Base-by-base conservation (phyloP, 305 asterid genomes). In the Fraxinus angustifolia region DNA sequence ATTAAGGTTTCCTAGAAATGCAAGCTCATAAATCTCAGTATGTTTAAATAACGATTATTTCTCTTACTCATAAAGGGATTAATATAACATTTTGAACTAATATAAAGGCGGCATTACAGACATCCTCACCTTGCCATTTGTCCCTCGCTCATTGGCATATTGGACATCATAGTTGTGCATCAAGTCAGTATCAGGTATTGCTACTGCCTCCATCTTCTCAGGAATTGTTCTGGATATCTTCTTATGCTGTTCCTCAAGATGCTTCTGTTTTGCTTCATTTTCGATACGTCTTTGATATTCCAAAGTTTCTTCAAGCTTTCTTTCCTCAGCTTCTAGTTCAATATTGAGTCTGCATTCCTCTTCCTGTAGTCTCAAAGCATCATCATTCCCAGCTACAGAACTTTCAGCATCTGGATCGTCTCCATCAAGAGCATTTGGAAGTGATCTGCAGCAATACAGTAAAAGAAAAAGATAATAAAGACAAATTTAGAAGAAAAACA, bases 281-380 rank as follows among this genome's bases (percentile, higher is more conserved):
- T 96, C 99, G 77, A 96, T 90, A 48, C 90, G 92, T 78, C 99
- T 92, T 90, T 96, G 99, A 87, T 91, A 93, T 81, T 94, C 98
- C 91, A 96, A 83, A 79, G 97, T 93, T 89, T 94, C 99, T 90
- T 94, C 97, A 83, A 96, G 98, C 91, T 94, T 92, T 87, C 97
- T 94, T 88, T 94, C 99, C 87, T 95, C 98, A 2, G 97, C 97
- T 90, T 95, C 98, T 79, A 94, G 96, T 82, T 94, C 99, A 85
- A 92, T 87, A 83, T 81, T 88, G 70, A 87, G 94, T 80, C 87
- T 90, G 83, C 87, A 84, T 82, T 94, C 98, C 80, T 91, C 97
- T 83, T 91, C 93, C 83, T 84, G 90, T 71, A 91, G 85, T 58
- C 79, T 87, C 60, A 87, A 79, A 78, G 88, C 85, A 79, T 87